Conservation (phyloP, 1,284 basidiomycete genomes). For the Chiua sp. region DNA sequence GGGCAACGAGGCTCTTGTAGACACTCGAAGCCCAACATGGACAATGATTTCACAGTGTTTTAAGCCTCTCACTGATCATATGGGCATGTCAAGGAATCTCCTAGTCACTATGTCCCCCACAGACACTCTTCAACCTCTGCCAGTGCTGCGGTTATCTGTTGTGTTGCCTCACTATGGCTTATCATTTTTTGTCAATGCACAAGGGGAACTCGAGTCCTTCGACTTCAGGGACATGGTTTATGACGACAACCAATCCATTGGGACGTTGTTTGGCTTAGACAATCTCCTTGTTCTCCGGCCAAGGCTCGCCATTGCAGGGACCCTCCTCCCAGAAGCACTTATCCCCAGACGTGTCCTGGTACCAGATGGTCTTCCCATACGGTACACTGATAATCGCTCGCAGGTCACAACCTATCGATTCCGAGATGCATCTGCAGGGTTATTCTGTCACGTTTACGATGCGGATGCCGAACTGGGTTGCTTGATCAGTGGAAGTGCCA, state of each 20-base stretch:
- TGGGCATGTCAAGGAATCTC: neutral
- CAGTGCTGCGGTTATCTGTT: constrained; percentile 33
- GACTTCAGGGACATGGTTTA: constrained; percentile 18
- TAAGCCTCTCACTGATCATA: constrained; percentile 32
- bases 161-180: constrained; percentile 40
- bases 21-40: constrained; percentile 36
- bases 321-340: neutral
- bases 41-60: constrained; percentile 33
- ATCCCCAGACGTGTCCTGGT: neutral
- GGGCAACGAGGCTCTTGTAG: constrained; percentile 23
- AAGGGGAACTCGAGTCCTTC: constrained; percentile 14
- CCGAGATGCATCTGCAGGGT: too few relatives aligned
- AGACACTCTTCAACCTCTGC: too few relatives aligned
- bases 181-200: constrained; percentile 31
- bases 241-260: constrained; percentile 22
- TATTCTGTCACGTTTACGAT: constrained; percentile 35
- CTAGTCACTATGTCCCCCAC: constrained; percentile 12
- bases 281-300: constrained; percentile 44
- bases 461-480: constrained; percentile 45
- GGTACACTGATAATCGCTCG: neutral
- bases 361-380: constrained; percentile 2
- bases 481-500: constrained; percentile 39
- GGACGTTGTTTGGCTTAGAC: constrained; percentile 31
- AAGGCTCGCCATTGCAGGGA: neutral
- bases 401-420: too few relatives aligned